Base-by-base conservation (phyloP, 257 asterid genomes). In the Hygrophila difformis region DNA sequence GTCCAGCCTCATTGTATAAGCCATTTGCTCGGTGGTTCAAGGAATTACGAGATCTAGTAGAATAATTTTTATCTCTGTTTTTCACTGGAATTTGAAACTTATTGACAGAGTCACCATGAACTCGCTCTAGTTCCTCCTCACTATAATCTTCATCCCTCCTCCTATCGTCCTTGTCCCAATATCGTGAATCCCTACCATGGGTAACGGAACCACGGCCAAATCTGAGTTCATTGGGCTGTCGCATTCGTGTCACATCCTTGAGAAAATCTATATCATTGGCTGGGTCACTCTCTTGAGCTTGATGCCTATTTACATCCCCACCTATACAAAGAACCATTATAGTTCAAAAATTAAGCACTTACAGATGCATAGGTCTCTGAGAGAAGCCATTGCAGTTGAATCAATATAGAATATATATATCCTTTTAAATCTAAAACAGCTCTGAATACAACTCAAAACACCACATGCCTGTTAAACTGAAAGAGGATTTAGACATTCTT, bases 151-250 rank as follows among this genome's bases (percentile, higher is more conserved):
- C 75, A 60, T 87, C 95, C 59, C 99, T 81, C 71, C 94, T 80
- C 63, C 97, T 75, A 58, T 81, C 95, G 68, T 91, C 99, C 65
- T 71, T 77, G 75, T 83, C 97, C 99, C 99, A 83, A 69, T 91
- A 74, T 44, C 83, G 73, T 21, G 99, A 91, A 71, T 91, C 99
- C 66, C 76, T 64, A 29, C 93, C 97, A 56, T 72, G 83, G 35
- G 59, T 61, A 53, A 61, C 73, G 35, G 94, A 91, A 36, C 95
- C 95, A 39, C 40, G 74, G 43, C 99, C 99, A 66, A 83, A 87
- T 53, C 69, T 64, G 44, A 82, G 85, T 62, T 76, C 84, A 37
- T 62, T 52, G 20, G 69, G 38, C 59, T 64, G 75, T 38, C 59
- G 57, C 41, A 73, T 78, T 43, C 77, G 79, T 38, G 95, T 78